Base-by-base conservation (phyloP, 371 early-diverging fungal genomes). In the Mucor velutinosus region DNA sequence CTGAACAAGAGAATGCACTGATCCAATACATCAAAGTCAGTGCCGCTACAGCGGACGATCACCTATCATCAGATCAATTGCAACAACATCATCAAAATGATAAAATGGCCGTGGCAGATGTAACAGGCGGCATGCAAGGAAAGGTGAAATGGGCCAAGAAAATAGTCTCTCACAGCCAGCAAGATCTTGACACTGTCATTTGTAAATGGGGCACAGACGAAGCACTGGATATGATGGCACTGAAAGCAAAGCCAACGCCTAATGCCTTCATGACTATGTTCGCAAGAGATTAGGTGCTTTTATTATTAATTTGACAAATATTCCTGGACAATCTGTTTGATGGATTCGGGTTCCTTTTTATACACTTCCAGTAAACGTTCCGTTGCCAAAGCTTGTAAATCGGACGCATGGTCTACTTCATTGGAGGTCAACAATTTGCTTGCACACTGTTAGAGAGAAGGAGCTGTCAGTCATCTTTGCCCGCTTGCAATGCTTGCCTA, bases 351-450 rank as follows among this genome's bases (percentile, higher is more conserved):
- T 49, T 60, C 67, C 17, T 72, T 67, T 35, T 73, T 58, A 58
- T 83, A 73, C 1, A 76, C 67, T 21, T 66, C 68, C 43, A 89
- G 71, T 69, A 92, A 71, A 21, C 92, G 89, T 64, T 92, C 90
- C 10, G 89, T 88, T n/a, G 92, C 87, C 32, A 92, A 72, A 4
- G 73, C 82, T 45, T 84, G 78, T 69, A 89, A 71, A 59, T 86
- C 85, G 37, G 76, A 71, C 7, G 81, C 82, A 70, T 86, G 67
- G 60, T 85, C 43, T 61, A 77, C 67, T 61, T 73, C 58, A 71
- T 78, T 61, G 67, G 80, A 41, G 61, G 76, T 30, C 39, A 76
- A 57, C 29, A 86, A 69, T 47, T 82, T 81, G 53, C 75, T 77
- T 25, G 80, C 74, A 43, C 83, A 76, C 75, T 77, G 62, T 23